phyloP scores from a whole-genome alignment of 768 basidiomycete genomes.

The Tephrocybe rancida region DNA sequence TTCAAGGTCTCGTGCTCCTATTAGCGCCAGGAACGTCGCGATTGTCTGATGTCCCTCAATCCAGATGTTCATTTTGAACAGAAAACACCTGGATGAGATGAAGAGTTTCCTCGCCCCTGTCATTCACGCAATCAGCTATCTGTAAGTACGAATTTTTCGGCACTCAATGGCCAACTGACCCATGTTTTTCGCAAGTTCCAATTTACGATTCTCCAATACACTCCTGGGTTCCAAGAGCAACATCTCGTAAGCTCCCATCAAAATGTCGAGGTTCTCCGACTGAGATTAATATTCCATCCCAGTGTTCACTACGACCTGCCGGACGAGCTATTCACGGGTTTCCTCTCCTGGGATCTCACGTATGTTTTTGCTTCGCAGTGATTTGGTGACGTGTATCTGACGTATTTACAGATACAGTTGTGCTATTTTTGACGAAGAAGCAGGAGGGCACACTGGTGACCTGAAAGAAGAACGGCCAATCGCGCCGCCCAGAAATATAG shows the following conservation, averaged over 20 bases:
- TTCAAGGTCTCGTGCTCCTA: conserved; percentile 1
- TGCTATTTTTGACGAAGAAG: conserved; percentile 11
- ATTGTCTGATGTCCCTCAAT: background rate
- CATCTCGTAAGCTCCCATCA: conserved; percentile 5
- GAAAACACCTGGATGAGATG: conserved; percentile 7
- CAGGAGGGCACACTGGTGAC: conserved; percentile 8
- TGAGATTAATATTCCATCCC: background rate
- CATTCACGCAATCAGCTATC: conserved; percentile 4
- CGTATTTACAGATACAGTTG: conserved; percentile 6
- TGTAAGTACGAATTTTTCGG: background rate
- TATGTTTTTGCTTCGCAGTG: background rate
- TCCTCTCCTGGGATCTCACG: conserved; percentile 14
- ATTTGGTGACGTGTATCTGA: background rate
- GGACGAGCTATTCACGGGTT: conserved; percentile 2
- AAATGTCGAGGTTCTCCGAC: background rate
- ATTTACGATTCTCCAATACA: conserved; percentile 10
- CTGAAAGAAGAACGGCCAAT: conserved; percentile 8
- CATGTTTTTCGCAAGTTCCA: background rate
- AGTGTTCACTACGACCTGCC: conserved; percentile 12
- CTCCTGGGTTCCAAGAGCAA: conserved; percentile 11
- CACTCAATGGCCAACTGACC: background rate
- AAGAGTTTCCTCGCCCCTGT: conserved; percentile 1
- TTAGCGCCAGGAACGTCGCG: background rate
- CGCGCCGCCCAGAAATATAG: conserved; percentile 4
- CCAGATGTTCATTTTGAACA: conserved; percentile 12